phyloP scores from a whole-genome alignment of 768 basidiomycete genomes.

The Boletus rufocinnamomeus region DNA sequence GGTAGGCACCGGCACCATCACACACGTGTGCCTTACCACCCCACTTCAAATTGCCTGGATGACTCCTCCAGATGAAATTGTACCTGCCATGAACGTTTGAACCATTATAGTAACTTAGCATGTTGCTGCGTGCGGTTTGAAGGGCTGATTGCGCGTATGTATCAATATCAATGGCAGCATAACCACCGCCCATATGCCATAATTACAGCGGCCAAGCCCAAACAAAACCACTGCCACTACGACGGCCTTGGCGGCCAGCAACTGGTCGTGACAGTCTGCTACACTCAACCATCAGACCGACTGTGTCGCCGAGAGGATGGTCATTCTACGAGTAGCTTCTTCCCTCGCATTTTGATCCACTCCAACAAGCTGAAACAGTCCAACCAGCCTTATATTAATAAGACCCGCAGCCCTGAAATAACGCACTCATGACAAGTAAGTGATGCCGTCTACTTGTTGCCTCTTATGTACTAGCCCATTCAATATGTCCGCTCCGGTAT shows the following conservation, averaged over 20 bases:
- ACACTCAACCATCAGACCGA: neutral
- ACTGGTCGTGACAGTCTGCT: neutral
- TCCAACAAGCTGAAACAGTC: neutral
- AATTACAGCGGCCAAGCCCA: neutral
- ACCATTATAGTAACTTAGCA: neutral
- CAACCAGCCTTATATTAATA: too few species aligned
- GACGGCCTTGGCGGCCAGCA: neutral
- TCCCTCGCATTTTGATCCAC: neutral
- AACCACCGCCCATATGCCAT: neutral
- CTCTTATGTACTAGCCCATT: neutral
- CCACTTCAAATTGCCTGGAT: neutral
- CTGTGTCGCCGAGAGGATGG: neutral
- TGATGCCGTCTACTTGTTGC: neutral
- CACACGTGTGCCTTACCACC: neutral
- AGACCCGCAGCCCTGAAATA: neutral
- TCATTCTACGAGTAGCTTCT: neutral
- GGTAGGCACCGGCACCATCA: neutral
- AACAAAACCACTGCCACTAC: too few species aligned
- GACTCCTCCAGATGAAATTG: neutral
- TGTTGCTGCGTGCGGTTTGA: neutral
- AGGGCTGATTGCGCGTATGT: neutral
- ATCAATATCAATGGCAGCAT: neutral
- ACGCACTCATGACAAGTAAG: neutral
- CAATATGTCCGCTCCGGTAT: neutral
- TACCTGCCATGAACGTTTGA: neutral